Percentiles rank a stretch among this genome's conserved stretches.
Evolutionary conservation across 2,329 filamentous ascomycete species (phyloP).

Genomic region (Mycogone perniciosa): DNA sequence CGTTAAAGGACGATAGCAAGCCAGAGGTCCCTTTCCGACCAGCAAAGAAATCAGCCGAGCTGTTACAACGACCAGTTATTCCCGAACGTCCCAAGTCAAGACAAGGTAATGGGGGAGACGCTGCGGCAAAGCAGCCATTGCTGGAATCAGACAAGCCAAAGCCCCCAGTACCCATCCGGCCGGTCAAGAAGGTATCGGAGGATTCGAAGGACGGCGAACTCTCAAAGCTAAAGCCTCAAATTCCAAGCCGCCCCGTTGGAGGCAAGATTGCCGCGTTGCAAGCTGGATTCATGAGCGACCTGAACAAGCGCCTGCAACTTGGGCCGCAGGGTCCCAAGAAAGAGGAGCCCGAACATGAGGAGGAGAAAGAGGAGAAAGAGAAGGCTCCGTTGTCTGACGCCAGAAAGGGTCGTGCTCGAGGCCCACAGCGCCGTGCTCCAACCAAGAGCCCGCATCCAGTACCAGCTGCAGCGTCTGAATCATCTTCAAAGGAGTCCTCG

Average conservation of each 20-base stretch:
- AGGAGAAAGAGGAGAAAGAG: slow-evolving; percentile 54
- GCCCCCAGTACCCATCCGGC: slow-evolving; percentile 55
- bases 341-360: slow-evolving; percentile 55
- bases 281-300: slow-evolving; percentile 84
- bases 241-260: slow-evolving; percentile 68
- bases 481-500: slow-evolving; percentile 14
- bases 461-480: slow-evolving; percentile 20
- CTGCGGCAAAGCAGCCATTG: slow-evolving; percentile 31
- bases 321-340: slow-evolving; percentile 78
- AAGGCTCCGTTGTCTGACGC: slow-evolving; percentile 81
- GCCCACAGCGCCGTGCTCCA: slow-evolving; percentile 71
- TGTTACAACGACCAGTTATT: slow-evolving; percentile 34
- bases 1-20: slow-evolving; percentile 21
- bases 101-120: slow-evolving; percentile 32
- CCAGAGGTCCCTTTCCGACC: slow-evolving; percentile 23
- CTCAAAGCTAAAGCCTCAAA: slow-evolving; percentile 71
- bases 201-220: slow-evolving; percentile 38
- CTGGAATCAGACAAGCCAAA: slow-evolving; percentile 49
- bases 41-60: slow-evolving; percentile 33
- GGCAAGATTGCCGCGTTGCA: slow-evolving; percentile 88
- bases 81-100: slow-evolving; percentile 51
- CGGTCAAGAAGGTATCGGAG: slow-evolving; percentile 43
- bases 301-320: slow-evolving; percentile 82
- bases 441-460: slow-evolving; percentile 41
- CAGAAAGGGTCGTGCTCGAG: slow-evolving; percentile 81